A percentile compares a stretch with the other conserved stretches of the same genome.
Evolutionary conservation across 805 yeast species (phyloP).

Genomic region (Candida koratica): DNA sequence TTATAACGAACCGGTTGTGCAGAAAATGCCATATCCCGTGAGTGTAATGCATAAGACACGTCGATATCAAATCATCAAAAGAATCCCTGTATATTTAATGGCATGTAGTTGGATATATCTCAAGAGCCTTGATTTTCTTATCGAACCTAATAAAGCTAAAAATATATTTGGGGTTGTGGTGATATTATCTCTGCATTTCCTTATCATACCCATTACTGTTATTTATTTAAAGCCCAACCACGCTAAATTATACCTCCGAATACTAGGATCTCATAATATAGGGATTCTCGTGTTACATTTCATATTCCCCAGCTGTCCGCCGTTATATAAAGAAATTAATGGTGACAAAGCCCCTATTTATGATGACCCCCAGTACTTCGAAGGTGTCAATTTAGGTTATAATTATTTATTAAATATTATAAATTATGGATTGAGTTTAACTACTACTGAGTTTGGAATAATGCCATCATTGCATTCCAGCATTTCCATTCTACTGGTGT

Average conservation of each 20-base stretch:
- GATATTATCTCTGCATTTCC: conserved; percentile 52
- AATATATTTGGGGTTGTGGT: conserved; percentile 56
- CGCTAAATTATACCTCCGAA: conserved; percentile 47
- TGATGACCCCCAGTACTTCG: conserved; percentile 62
- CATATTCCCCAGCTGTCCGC: conserved; percentile 67
- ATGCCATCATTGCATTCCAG: conserved; percentile 61
- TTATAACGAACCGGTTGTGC: conserved; percentile 1
- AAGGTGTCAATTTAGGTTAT: conserved; percentile 60
- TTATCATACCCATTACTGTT: conserved; percentile 58
- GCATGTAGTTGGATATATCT: conserved; percentile 46
- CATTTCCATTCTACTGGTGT: conserved; percentile 52
- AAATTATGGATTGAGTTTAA: conserved; percentile 9
- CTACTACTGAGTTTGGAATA: conserved; percentile 49
- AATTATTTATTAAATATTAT: conserved; percentile 11
- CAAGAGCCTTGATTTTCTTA: conserved; percentile 42
- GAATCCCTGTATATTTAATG: conserved; percentile 36
- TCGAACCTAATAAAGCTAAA: conserved; percentile 39
- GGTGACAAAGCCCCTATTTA: conserved; percentile 57
- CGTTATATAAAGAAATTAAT: conserved; percentile 64
- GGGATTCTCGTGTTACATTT: conserved; percentile 59
- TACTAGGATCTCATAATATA: conserved; percentile 58
- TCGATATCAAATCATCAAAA: background rate
- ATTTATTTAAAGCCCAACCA: conserved; percentile 66
- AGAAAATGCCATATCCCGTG: conserved; percentile 2
- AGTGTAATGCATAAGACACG: background rate